Percentiles rank a stretch among this genome's conserved stretches.
phyloP scores from a whole-genome alignment of 2,329 filamentous ascomycete species.

The Fusarium multiceps region DNA sequence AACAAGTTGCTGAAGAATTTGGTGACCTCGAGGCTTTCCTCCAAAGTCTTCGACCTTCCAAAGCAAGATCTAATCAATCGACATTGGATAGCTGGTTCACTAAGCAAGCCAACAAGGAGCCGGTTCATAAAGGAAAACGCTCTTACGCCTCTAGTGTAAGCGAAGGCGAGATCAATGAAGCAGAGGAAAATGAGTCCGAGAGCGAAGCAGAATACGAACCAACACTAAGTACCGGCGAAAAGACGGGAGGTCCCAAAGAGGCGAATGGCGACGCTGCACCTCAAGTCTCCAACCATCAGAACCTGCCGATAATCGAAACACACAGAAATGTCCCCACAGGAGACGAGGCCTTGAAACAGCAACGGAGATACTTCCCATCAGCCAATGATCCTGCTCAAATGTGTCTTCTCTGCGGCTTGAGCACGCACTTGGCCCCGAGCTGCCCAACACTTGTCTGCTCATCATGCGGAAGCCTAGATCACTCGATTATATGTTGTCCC shows the following conservation, averaged over 20 bases:
- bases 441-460: conserved; percentile 62
- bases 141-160: conserved; percentile 38
- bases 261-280: conserved; percentile 23
- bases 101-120: conserved; percentile 11
- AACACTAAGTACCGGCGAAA: conserved; percentile 28
- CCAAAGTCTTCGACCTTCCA: conserved; percentile 26
- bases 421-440: conserved; percentile 57
- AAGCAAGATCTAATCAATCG: conserved; percentile 1
- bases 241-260: conserved; percentile 7
- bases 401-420: conserved; percentile 64
- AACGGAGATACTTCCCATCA: conserved; percentile 64
- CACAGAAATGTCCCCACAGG: conserved; percentile 43
- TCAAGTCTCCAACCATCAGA: conserved; percentile 7
- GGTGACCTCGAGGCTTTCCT: conserved; percentile 43
- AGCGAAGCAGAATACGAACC: conserved; percentile 47
- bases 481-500: conserved; percentile 65
- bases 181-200: conserved; percentile 35
- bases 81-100: conserved; percentile 17
- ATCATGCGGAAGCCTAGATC: conserved; percentile 59
- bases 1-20: conserved; percentile 45
- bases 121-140: conserved; percentile 24
- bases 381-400: conserved; percentile 55
- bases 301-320: conserved; percentile 24
- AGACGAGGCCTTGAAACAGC: conserved; percentile 53
- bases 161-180: conserved; percentile 29